Evolutionary conservation across 169 alveolate genomes (phyloP).

Genomic region (Eimeria praecox): DNA sequence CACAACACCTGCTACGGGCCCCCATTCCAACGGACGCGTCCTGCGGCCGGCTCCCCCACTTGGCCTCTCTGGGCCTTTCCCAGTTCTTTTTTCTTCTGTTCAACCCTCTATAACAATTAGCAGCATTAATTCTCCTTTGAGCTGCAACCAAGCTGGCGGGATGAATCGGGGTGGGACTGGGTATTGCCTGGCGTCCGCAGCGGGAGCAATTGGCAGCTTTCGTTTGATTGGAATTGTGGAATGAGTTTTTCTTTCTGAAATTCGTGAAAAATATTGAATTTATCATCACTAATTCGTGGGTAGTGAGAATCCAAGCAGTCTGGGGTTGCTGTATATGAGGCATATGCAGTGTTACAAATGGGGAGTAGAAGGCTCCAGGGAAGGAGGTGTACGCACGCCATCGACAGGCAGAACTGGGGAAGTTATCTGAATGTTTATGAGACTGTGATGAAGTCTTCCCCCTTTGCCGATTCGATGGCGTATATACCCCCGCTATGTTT

Average conservation of each 20-base stretch:
- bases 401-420: not conserved
- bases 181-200: not conserved
- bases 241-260: not conserved
- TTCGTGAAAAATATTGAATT: not conserved
- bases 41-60: not conserved
- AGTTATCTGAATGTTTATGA: not conserved
- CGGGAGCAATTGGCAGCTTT: not conserved
- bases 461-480: not conserved
- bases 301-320: not conserved
- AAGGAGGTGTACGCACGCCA: not conserved
- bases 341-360: not conserved
- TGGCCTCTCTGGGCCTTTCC: not conserved
- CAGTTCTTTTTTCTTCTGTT: not conserved
- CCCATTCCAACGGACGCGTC: not conserved
- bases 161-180: not conserved
- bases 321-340: not conserved
- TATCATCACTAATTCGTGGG: not conserved
- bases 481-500: not conserved
- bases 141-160: not conserved
- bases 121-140: not conserved
- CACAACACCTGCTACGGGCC: slow-evolving; percentile 2
- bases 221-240: not conserved
- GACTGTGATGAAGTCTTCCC: not conserved
- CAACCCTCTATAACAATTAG: not conserved
- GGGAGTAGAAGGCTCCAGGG: not conserved